Base-by-base conservation (phyloP, 2,329 filamentous ascomycete species). In the Dactylellina leptospora region DNA sequence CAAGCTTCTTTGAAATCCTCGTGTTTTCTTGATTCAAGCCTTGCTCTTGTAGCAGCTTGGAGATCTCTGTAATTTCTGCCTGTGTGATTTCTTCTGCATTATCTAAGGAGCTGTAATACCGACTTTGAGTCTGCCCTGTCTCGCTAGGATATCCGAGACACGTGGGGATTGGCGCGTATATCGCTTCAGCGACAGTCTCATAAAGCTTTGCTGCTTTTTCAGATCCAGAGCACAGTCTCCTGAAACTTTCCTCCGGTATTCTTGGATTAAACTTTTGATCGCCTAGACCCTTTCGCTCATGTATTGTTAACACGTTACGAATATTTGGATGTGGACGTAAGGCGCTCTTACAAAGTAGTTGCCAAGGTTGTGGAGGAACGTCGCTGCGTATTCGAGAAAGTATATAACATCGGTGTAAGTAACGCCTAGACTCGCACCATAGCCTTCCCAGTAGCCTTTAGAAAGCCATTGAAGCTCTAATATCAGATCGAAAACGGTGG, bases 51-150 rank as follows among this genome's bases (percentile, higher is more conserved):
- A 91, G 86, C 81, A 90, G 90, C 60, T 85, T 84, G n/a, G 88
- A 87, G 53, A 93, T 83, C n/a, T 86, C 85, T 42, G 85, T 85
- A 64, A 93, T 92, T 78, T 93, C 91, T 36, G 84, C 83, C 80
- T 92, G 87, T 40, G 87, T 90, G 77, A 93, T 27, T 1, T 25
- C 8, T 13, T 50, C 47, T 3, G 23, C 92, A 45, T 83, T 82
- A 5, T 88, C 83, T 3, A 89, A 92, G 74, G 90, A 85, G 0
- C 90, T 90, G 79, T 93, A 93, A 80, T 93, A 93, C 0, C 88
- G 90, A 3, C 80, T 82, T 40, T 84, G 78, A 74, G 89, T 84
- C 79, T 93, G 90, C 28, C 90, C 90, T 9, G 25, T n/a, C 20
- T 38, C n/a, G 11, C 28, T 55, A 38, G 51, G 20, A 36, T 42